Percentiles rank a stretch among this genome's conserved stretches.
Conservation (phyloP, 805 yeast species). For the Saccharomycopsis microspora region DNA sequence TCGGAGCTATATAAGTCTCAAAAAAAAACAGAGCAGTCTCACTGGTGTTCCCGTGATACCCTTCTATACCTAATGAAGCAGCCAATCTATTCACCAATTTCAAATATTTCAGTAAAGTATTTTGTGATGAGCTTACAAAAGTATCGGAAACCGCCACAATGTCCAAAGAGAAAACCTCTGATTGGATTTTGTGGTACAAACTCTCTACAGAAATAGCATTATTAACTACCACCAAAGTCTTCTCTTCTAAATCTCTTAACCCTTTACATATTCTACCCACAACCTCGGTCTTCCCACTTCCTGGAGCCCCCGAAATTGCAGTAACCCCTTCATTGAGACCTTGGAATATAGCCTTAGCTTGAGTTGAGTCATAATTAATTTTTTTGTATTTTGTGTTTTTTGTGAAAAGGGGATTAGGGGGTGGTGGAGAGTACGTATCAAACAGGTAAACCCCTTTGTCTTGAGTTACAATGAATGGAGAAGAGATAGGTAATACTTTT, state of each 20-base stretch:
- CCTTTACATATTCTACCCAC: constrained; percentile 2
- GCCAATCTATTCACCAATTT: constrained; percentile 23
- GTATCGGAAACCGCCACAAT: no score
- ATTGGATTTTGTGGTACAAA: no score
- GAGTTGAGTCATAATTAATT: constrained; percentile 11
- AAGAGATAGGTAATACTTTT: constrained; percentile 2
- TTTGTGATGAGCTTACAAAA: no score
- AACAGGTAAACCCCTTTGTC: neutral
- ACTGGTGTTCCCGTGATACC: constrained; percentile 26
- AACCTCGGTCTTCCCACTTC: constrained; percentile 25
- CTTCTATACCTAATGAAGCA: constrained; percentile 21
- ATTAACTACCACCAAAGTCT: no score
- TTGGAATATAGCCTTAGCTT: constrained; percentile 21
- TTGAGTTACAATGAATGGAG: neutral
- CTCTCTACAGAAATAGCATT: no score
- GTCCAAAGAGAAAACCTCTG: no score
- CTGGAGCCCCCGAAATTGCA: constrained; percentile 18
- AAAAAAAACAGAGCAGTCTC: constrained; percentile 25
- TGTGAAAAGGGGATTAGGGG: neutral
- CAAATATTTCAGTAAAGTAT: constrained; percentile 10
- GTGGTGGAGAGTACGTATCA: no score
- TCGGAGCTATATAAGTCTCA: constrained; percentile 16
- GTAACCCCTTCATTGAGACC: constrained; percentile 18
- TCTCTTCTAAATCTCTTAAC: no score
- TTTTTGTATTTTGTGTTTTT: neutral